Evolutionary conservation across 345 rosid species (phyloP).

Genomic region (Nasturtium officinale): DNA sequence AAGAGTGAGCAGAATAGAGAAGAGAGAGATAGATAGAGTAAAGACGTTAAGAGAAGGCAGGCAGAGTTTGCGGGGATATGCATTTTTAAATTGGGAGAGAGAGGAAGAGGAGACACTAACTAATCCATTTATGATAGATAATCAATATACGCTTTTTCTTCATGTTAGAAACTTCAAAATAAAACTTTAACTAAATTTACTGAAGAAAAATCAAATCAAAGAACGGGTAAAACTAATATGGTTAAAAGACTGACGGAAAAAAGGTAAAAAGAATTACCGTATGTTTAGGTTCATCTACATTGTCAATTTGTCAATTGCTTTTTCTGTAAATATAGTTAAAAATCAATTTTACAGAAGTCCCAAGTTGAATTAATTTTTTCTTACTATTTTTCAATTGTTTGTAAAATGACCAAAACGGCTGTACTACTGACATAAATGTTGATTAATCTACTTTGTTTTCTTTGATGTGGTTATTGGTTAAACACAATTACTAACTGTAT

Average conservation of each 20-base stretch:
- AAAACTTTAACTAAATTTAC: too few species aligned
- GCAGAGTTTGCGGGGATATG: constrained; percentile 58
- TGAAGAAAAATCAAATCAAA: constrained; percentile 1
- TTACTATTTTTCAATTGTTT: not conserved
- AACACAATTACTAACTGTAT: constrained; percentile 1
- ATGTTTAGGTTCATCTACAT: constrained; percentile 3
- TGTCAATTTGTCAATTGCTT: not conserved
- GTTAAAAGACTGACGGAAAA: too few species aligned
- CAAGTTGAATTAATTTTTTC: not conserved
- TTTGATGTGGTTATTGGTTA: not conserved
- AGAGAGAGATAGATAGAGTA: constrained; percentile 21
- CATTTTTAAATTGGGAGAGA: constrained; percentile 62
- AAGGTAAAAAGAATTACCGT: not conserved
- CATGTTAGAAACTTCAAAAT: not conserved
- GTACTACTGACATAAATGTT: not conserved
- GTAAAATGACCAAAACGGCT: constrained; percentile 1
- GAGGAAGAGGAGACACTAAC: not conserved
- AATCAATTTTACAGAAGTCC: not conserved
- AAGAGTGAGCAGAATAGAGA: constrained; percentile 25
- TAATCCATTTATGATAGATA: constrained; percentile 6
- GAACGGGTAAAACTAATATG: constrained; percentile 23
- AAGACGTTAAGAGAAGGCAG: constrained; percentile 63
- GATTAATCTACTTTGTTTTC: not conserved
- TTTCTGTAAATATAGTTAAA: not conserved
- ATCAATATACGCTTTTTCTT: not conserved